Base-by-base conservation (phyloP, 2,329 filamentous ascomycete species). In the Microsporum ferrugineum region DNA sequence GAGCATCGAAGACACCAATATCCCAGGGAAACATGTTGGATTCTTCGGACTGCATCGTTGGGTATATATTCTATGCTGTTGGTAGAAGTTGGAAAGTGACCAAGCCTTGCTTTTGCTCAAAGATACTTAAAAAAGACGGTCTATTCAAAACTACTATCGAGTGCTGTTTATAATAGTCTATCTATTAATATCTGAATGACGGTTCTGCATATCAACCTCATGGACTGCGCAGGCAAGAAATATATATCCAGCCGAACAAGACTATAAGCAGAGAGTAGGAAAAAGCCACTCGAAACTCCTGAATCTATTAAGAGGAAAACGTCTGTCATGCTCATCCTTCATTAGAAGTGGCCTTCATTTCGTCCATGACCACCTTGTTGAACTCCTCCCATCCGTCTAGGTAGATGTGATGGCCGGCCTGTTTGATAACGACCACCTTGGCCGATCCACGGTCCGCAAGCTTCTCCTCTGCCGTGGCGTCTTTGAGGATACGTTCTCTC, bases 361-460 rank as follows among this genome's bases (percentile, higher is more conserved):
- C 87, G 43, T 80, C 75, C 51, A 81, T 67, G 70, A 89, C 81
- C 29, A 87, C 76, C 36, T 79, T 73, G 68, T 89, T 89, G 69
- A 89, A 89, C 65, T 88, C 80, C 66, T 88, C 81, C 75, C 79
- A 83, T 1, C 84, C 85, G 68, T 89, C 87, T 1, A 89, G 73
- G 69, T 89, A 89, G 3, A 89, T 72, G 72, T 89, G 87, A 71
- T 89, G 87, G 0, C 87, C 87, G 0, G 87, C 86, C 51, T 83
- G 82, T 63, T 80, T 77, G 57, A 99, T 86, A 36, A 96, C 80
- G 3, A 92, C 73, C 0, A 97, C 91, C 75, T 88, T 94, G 6
- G 88, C 88, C 47, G 84, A 84, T 3, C 92, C 91, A 60, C 89
- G 88, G 70, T 96, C 92, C 2, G 76, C 77, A 62, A 78, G 75